Evolutionary conservation across 2,329 filamentous ascomycete species (phyloP).

Genomic region (Pseudopyricularia cyperi): DNA sequence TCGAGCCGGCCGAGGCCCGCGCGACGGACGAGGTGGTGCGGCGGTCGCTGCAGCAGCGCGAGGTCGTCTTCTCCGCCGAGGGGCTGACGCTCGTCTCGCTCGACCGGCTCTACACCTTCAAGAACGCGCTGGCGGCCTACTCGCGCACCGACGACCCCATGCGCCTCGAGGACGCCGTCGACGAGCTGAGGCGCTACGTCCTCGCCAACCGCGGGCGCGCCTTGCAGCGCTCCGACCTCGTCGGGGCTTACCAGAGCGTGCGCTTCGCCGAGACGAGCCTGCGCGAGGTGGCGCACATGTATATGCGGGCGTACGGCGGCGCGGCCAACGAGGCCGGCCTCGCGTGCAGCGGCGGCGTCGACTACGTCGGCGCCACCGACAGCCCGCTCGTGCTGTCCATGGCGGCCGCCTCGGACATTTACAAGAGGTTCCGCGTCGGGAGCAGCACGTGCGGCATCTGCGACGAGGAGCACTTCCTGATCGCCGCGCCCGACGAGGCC

Average conservation of each 20-base stretch:
- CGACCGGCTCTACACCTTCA: slow-evolving; percentile 53
- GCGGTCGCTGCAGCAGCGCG: slow-evolving; percentile 45
- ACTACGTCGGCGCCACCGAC: slow-evolving; percentile 3
- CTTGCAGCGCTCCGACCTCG: slow-evolving; percentile 36
- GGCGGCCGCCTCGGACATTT: slow-evolving; percentile 5
- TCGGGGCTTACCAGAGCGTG: slow-evolving; percentile 44
- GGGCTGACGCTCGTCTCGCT: slow-evolving; percentile 46
- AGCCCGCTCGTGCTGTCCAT: slow-evolving; percentile 7
- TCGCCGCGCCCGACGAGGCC: not conserved
- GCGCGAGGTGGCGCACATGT: slow-evolving; percentile 41
- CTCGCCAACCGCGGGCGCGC: slow-evolving; percentile 36
- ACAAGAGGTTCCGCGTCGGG: not conserved
- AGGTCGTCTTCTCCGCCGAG: slow-evolving; percentile 45
- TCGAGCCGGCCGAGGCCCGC: slow-evolving; percentile 27
- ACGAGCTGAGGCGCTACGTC: slow-evolving; percentile 47
- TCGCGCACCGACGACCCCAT: slow-evolving; percentile 20
- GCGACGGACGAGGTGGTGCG: slow-evolving; percentile 39
- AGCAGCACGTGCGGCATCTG: slow-evolving; percentile 1
- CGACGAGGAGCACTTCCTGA: not conserved
- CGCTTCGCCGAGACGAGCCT: slow-evolving; percentile 34
- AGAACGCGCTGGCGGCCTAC: slow-evolving; percentile 45
- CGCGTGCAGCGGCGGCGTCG: slow-evolving; percentile 16
- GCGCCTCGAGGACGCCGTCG: slow-evolving; percentile 46
- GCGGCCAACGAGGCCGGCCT: slow-evolving; percentile 30
- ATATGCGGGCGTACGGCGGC: slow-evolving; percentile 42